Percentiles rank a stretch among this genome's conserved stretches.
These are phyloP conservation scores for Diplodia sapinea DNA, from an alignment of 2,329 filamentous ascomycete genomes.

Conservation along the genomic window DNA sequence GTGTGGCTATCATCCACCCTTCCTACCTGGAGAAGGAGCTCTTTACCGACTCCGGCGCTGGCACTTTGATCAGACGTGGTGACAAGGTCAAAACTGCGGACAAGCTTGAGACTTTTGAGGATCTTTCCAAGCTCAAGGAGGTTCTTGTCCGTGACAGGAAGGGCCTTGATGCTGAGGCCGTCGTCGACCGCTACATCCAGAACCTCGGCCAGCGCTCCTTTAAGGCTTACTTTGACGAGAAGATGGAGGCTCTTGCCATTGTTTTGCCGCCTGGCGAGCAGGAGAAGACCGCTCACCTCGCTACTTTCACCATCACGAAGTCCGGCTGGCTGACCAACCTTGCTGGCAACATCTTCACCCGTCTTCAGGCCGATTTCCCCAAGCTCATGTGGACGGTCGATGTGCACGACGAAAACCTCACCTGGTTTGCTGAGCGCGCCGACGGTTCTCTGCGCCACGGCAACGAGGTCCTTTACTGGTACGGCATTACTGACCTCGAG, in stretches of 20 bases:
- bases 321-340: slow-evolving; percentile 93
- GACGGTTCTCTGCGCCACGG: slow-evolving; percentile 87
- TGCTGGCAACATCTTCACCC: slow-evolving; percentile 91
- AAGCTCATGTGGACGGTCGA: slow-evolving; percentile 96
- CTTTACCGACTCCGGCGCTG: slow-evolving; percentile 93
- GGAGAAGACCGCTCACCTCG: slow-evolving; percentile 76
- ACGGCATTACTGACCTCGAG: slow-evolving; percentile 76
- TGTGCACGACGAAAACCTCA: slow-evolving; percentile 93
- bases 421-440: slow-evolving; percentile 98
- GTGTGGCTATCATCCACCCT: slow-evolving; percentile 96
- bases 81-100: slow-evolving; percentile 82
- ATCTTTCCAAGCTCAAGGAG: slow-evolving; percentile 77
- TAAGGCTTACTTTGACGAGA: slow-evolving; percentile 92
- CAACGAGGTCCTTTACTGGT: slow-evolving; percentile 90
- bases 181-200: slow-evolving; percentile 85
- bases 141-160: slow-evolving; percentile 82
- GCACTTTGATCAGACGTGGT: slow-evolving; percentile 88
- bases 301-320: slow-evolving; percentile 92
- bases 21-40: slow-evolving; percentile 95
- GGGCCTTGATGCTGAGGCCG: slow-evolving; percentile 79
- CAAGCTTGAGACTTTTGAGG: slow-evolving; percentile 74
- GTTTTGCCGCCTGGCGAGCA: slow-evolving; percentile 75
- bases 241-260: slow-evolving; percentile 89
- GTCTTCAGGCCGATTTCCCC: slow-evolving; percentile 91
- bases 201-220: slow-evolving; percentile 78